A percentile compares a stretch with the other conserved stretches of the same genome.
These are phyloP conservation scores for Apiospora marii DNA, from an alignment of 2,329 filamentous ascomycete species.

Conservation along the genomic window DNA sequence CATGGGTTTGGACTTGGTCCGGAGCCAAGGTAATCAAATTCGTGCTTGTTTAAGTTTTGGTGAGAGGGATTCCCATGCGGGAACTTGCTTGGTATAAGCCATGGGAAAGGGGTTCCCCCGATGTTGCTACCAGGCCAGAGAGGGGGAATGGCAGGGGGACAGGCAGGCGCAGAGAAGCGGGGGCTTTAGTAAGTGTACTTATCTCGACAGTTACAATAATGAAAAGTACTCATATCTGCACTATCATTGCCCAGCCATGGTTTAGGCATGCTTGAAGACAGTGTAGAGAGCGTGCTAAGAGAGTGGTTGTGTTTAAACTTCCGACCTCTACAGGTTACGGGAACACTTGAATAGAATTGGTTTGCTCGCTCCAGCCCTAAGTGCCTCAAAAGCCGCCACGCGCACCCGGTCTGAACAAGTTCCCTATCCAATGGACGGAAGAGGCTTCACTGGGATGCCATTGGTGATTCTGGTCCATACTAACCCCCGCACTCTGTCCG, in stretches of 20 bases:
- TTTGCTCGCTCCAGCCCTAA: constrained; percentile 2
- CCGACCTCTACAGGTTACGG: background rate
- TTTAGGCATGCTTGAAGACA: background rate
- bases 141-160: background rate
- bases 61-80: background rate
- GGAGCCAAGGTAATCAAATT: background rate
- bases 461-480: background rate
- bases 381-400: background rate
- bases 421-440: background rate
- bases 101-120: background rate
- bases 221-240: background rate
- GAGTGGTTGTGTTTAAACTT: constrained; percentile 14
- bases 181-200: background rate
- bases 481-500: constrained; percentile 14
- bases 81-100: constrained; percentile 2
- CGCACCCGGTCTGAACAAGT: background rate
- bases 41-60: background rate
- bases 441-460: background rate
- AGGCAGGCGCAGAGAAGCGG: background rate
- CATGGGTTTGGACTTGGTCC: background rate
- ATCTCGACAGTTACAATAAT: background rate
- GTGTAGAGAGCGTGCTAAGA: background rate
- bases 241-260: background rate
- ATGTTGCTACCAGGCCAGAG: constrained; percentile 7
- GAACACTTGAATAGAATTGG: background rate